Base-by-base conservation (phyloP, 371 early-diverging fungal species). In the Apophysomyces elegans region DNA sequence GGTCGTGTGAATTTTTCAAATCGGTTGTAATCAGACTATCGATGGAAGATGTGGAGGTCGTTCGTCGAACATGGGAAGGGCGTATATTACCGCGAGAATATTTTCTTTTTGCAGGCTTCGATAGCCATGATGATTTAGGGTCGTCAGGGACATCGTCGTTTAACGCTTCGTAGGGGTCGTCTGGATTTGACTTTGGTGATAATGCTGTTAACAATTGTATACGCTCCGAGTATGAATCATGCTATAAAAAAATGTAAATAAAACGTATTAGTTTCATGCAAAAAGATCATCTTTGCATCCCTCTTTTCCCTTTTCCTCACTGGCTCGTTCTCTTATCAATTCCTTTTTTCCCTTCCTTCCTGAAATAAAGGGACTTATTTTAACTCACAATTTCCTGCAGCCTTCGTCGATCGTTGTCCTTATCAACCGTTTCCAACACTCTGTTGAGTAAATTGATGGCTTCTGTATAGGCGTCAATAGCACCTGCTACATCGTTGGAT, bases 341-440 rank as follows among this genome's bases (percentile, higher is more conserved):
- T 37, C 43, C 21, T 37, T 47, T 56, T 45, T 26, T 47, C 18
- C 26, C 46, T 11, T 32, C 36, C 54, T 18, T 11, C 1, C 45
- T 12, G 13, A 45, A 45, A 13, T 13, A 45, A 45, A 45, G 46
- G 46, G 13, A 5, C 14, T 43, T 43, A 12, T 21, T 50, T 50
- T 21, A 13, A 67, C 83, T 71, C 77, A 83, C 83, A 45, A 79
- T 83, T 60, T 77, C 76, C 61, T 80, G 77, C 41, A 83, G 62
- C 37, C 80, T 65, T 16, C 61, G 70, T 21, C 71, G 66, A 62
- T 83, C 83, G 37, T 72, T 74, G 44, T 74, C 75, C 59, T 75
- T 77, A 9, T 78, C 76, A 13, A 76, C 77, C 18, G 77, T 68
- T 37, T 44, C 46, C 43, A 83, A 63, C 2, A 83, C 83, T 41